A percentile compares a stretch with the other conserved stretches of the same genome.
These are phyloP conservation scores for Wickerhamomyces queroliae DNA, from an alignment of 805 yeast genomes.

Conservation along the genomic window DNA sequence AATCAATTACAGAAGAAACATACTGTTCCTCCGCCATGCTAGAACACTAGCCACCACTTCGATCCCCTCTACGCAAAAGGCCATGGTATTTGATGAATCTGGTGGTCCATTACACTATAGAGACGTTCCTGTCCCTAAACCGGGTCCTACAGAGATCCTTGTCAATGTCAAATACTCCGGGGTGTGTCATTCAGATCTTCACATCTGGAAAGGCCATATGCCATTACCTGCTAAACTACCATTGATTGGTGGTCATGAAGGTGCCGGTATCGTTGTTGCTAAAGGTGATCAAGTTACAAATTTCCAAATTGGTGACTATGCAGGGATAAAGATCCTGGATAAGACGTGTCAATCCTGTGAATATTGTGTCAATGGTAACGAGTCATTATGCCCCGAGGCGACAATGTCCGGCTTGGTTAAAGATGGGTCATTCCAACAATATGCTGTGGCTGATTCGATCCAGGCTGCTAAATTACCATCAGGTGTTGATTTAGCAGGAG, in stretches of 20 bases:
- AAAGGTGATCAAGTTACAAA: slow-evolving; percentile 49
- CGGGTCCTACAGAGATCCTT: slow-evolving; percentile 53
- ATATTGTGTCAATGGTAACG: slow-evolving; percentile 47
- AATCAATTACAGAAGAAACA: too few relatives aligned
- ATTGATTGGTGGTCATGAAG: slow-evolving; percentile 64
- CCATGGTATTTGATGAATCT: slow-evolving; percentile 39
- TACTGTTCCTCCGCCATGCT: too few relatives aligned
- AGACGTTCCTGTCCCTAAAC: slow-evolving; percentile 48
- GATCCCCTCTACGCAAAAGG: slow-evolving; percentile 40
- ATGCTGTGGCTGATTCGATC: slow-evolving; percentile 54
- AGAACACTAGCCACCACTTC: slow-evolving; percentile 13
- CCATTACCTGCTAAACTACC: slow-evolving; percentile 51
- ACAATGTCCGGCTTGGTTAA: slow-evolving; percentile 67
- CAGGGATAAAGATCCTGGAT: slow-evolving; percentile 62
- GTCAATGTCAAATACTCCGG: slow-evolving; percentile 62
- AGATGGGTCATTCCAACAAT: slow-evolving; percentile 60
- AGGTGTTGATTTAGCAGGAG: slow-evolving; percentile 43
- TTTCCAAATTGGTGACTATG: slow-evolving; percentile 54
- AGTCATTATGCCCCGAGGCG: slow-evolving; percentile 59
- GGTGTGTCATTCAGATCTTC: slow-evolving; percentile 65
- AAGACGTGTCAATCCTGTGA: slow-evolving; percentile 59
- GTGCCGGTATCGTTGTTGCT: slow-evolving; percentile 61
- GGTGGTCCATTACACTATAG: slow-evolving; percentile 39
- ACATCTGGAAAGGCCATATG: slow-evolving; percentile 72
- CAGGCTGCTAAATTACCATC: slow-evolving; percentile 52